Conservation (phyloP, 345 rosid species). For the Hevea brasiliensis region DNA sequence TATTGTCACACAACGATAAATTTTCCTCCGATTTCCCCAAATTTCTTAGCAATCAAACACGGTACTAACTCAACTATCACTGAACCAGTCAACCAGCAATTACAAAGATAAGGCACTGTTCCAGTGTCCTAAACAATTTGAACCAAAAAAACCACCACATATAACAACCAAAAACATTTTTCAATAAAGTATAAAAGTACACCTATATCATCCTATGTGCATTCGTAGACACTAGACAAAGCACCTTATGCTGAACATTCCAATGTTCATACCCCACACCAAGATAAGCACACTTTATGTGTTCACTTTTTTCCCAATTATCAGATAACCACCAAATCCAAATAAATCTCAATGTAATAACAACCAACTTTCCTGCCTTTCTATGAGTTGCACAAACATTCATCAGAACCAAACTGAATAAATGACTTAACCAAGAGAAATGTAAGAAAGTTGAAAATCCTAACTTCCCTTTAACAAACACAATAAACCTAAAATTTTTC, state of each 20-base stretch:
- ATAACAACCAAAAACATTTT: neutral
- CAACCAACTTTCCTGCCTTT: neutral
- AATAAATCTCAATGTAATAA: neutral
- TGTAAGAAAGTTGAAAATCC: neutral
- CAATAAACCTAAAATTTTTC: neutral
- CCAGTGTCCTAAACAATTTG: neutral
- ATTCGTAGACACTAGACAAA: neutral
- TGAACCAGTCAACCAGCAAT: neutral
- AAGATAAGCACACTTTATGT: neutral
- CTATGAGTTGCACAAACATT: neutral
- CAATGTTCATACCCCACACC: neutral
- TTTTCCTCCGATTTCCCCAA: neutral
- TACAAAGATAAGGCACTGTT: neutral
- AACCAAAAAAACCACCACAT: neutral
- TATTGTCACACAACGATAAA: neutral
- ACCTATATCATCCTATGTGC: neutral
- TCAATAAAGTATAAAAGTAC: neutral
- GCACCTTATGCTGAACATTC: neutral
- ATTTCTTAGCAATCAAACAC: conserved; percentile 9
- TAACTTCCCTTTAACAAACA: neutral
- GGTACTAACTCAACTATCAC: neutral
- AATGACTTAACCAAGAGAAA: neutral
- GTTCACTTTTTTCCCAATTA: neutral
- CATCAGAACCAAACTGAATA: neutral
- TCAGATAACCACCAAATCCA: neutral